Percentiles rank a stretch among this genome's conserved stretches.
phyloP scores from a whole-genome alignment of 306 rosid genomes.

The Luffa aegyptiaca region DNA sequence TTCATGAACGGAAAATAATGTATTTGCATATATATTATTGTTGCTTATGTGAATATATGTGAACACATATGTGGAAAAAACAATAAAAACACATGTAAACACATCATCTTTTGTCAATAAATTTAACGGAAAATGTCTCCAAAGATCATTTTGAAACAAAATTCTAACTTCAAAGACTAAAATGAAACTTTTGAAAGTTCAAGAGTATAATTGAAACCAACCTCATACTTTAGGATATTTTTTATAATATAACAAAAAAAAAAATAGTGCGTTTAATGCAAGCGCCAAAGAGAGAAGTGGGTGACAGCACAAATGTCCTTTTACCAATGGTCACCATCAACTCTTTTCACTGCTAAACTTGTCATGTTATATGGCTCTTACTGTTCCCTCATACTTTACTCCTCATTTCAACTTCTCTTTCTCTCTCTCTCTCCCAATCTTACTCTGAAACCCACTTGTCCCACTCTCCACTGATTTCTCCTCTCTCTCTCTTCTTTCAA shows the following conservation, averaged over 20 bases:
- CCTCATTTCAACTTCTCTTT: slow-evolving; percentile 3
- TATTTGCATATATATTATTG: no score
- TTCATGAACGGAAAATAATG: no score
- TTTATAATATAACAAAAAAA: background rate
- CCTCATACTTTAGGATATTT: no score
- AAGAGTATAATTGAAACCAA: no score
- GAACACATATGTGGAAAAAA: no score
- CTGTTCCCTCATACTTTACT: slow-evolving; percentile 14
- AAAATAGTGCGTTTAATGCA: background rate
- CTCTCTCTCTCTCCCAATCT: background rate
- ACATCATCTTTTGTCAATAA: no score
- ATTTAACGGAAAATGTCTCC: no score
- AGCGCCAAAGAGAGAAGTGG: slow-evolving; percentile 5
- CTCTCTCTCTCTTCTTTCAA: background rate
- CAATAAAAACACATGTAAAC: no score
- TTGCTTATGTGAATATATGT: no score
- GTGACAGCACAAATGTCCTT: background rate
- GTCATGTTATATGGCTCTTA: slow-evolving; percentile 46
- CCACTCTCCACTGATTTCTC: background rate
- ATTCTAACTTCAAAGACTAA: no score
- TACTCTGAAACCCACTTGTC: background rate
- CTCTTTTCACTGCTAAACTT: slow-evolving; percentile 64
- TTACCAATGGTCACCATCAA: slow-evolving; percentile 66
- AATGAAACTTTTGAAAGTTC: no score
- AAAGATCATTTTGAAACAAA: no score